phyloP scores from a whole-genome alignment of 73 alveolate genomes.

The Paramecium sexaurelia region DNA sequence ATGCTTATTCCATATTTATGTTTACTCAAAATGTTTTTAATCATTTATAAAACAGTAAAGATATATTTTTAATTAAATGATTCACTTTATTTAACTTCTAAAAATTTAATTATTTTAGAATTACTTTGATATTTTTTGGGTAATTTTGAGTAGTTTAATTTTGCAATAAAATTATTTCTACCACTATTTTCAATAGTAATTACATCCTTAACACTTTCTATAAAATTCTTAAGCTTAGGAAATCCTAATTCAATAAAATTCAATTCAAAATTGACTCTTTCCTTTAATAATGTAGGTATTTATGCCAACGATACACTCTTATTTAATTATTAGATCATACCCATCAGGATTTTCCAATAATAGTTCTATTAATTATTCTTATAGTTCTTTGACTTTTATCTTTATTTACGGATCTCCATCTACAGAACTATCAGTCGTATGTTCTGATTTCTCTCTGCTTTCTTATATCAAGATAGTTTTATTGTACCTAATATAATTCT shows the following conservation, averaged over 20 bases:
- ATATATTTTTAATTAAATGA: neutral
- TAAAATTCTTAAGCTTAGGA: conserved; percentile 35
- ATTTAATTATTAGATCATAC: neutral
- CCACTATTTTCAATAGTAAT: conserved; percentile 30
- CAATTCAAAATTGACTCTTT: conserved; percentile 18
- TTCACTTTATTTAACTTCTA: neutral
- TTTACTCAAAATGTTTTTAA: neutral
- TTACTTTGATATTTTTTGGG: conserved; percentile 29
- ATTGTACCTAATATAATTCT: conserved; percentile 43
- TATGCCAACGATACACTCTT: conserved; percentile 39
- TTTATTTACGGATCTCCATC: conserved; percentile 37
- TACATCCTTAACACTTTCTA: conserved; percentile 50
- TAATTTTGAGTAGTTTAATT: neutral
- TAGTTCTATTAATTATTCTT: conserved; percentile 2
- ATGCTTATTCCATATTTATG: conserved; percentile 52
- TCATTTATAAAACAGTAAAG: neutral
- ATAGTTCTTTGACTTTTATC: neutral
- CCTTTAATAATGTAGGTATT: conserved; percentile 35
- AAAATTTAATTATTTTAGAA: neutral
- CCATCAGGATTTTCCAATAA: conserved; percentile 55
- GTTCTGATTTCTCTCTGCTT: conserved; percentile 47
- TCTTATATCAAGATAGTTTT: conserved; percentile 48
- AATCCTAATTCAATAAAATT: conserved; percentile 50
- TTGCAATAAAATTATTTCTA: conserved; percentile 39
- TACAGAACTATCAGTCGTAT: conserved; percentile 43